These are phyloP conservation scores for Geotrichum candidum DNA, from an alignment of 1,139 yeast species.

Conservation along the genomic window DNA sequence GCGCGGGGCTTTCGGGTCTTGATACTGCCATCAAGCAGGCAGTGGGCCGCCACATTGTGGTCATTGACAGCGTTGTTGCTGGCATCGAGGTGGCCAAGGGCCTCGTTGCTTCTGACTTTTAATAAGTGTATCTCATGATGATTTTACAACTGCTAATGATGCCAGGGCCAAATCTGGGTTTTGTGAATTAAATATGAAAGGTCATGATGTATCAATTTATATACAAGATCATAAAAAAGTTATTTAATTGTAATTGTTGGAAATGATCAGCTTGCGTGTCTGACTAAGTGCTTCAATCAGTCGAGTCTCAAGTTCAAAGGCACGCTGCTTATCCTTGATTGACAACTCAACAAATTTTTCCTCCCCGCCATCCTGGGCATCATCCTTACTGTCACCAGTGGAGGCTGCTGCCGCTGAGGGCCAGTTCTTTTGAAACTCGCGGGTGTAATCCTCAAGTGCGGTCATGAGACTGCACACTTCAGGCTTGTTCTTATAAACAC, in stretches of 20 bases:
- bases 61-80: conserved; percentile 21
- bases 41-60: conserved; percentile 15
- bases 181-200: too few species aligned
- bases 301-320: conserved; percentile 6
- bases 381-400: not conserved
- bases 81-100: conserved; percentile 15
- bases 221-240: too few species aligned
- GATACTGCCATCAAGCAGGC: conserved; percentile 20
- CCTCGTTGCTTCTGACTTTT: conserved; percentile 8
- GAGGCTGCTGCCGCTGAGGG: not conserved
- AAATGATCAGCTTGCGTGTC: conserved; percentile 1
- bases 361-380: not conserved
- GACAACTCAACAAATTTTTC: not conserved
- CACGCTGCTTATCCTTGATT: not conserved
- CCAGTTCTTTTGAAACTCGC: not conserved
- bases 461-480: not conserved
- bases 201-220: not conserved
- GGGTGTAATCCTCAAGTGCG: not conserved
- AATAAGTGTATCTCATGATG: not conserved
- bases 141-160: too few species aligned
- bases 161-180: too few species aligned
- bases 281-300: conserved; percentile 7
- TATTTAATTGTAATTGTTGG: not conserved
- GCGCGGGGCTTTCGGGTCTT: conserved; percentile 21
- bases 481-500: not conserved